Conservation (phyloP, 805 yeast genomes). For the Barnettozyma vustinii region DNA sequence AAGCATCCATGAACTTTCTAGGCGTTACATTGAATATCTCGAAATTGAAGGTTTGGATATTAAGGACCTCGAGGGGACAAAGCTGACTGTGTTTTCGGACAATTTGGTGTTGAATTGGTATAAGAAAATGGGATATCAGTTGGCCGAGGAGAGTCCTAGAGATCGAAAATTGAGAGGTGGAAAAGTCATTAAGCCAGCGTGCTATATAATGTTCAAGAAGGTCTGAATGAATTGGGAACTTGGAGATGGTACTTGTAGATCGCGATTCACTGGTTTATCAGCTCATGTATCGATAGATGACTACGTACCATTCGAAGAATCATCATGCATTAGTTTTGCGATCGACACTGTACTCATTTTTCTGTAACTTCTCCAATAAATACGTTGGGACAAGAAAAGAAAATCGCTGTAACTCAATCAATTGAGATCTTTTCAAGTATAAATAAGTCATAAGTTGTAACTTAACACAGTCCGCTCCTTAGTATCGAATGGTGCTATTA, state of each 20-base stretch:
- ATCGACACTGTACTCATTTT: too few relatives aligned
- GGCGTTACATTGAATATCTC: slow-evolving; percentile 9
- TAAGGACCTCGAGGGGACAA: slow-evolving; percentile 12
- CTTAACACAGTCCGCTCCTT: too few relatives aligned
- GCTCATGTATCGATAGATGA: too few relatives aligned
- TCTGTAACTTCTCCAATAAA: too few relatives aligned
- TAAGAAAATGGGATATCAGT: slow-evolving; percentile 31
- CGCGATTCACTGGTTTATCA: too few relatives aligned
- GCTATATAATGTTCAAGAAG: slow-evolving; percentile 30
- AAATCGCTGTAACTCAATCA: background rate
- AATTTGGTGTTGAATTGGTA: slow-evolving; percentile 46
- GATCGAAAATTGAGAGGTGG: slow-evolving; percentile 39
- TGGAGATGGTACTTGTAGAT: too few relatives aligned
- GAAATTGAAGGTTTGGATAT: slow-evolving; percentile 3
- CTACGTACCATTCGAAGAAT: too few relatives aligned
- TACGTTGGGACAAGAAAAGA: too few relatives aligned
- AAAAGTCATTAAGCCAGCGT: slow-evolving; percentile 36
- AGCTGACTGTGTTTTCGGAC: slow-evolving; percentile 46
- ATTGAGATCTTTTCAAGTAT: background rate
- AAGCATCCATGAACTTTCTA: slow-evolving; percentile 31
- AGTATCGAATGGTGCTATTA: too few relatives aligned
- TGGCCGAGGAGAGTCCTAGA: slow-evolving; percentile 38
- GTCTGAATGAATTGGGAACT: background rate
- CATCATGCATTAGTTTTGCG: too few relatives aligned
- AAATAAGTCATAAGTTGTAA: too few relatives aligned